Base-by-base conservation (phyloP, 164 flowering plant genomes). In the Saururus chinensis region DNA sequence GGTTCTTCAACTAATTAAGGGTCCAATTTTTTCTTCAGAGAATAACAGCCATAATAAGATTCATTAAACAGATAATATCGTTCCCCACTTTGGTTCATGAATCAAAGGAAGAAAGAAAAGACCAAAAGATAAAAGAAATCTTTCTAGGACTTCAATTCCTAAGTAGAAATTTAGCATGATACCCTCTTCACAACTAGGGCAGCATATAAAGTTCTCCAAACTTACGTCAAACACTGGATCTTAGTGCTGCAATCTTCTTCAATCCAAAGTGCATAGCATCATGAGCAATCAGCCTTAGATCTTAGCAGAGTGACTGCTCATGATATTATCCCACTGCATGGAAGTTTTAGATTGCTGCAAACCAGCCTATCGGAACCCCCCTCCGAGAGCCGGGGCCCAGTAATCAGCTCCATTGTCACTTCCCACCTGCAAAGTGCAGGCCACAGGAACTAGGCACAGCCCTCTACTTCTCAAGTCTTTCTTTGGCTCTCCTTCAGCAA, bases 231-330 rank as follows among this genome's bases (percentile, higher is more conserved):
- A 60, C n/a, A 57, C 65, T 51, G 53, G 20, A 24, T 49, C 19
- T 58, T 14, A 60, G 51, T 60, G 60, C 73, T 60, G 60, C 73
- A 69, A 63, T 56, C 51, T 48, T 57, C 61, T 62, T 60, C 57
- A 53, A 53, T 49, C 60, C 41, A 60, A 37, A 70, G 71, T 69
- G 80, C 78, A 87, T 87, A 87, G 77, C 86, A 87, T 84, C 93
- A 85, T 76, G 95, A 85, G 95, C 87, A 85, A 82, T 84, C 91
- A 88, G 84, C 89, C 95, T 84, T 83, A 19, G 51, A 60, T 72
- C 66, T 73, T 68, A 74, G 83, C 86, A 85, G 87, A 80, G 66
- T 88, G 96, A 80, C 84, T 84, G 93, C 89, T 87, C 83, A 82
- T 87, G 89, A 82, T 87, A 84, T 79, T 87, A 84, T 88, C 84